These are phyloP conservation scores for Sporopachydermia quercuum DNA, from an alignment of 805 yeast species.

Conservation along the genomic window DNA sequence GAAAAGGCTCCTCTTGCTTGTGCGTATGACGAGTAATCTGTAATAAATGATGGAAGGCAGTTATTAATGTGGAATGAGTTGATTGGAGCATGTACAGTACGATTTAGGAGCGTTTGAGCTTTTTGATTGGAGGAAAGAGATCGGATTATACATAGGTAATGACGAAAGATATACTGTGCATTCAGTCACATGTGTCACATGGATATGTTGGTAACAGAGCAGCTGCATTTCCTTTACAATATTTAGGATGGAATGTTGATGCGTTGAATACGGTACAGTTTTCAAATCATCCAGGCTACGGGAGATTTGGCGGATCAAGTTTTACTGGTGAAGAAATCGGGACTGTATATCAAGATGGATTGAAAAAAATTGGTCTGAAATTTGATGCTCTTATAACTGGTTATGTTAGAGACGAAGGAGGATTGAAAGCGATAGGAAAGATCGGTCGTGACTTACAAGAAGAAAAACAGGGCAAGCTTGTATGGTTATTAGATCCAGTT, in stretches of 20 bases:
- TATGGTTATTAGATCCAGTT: conserved; percentile 79
- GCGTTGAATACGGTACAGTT: conserved; percentile 75
- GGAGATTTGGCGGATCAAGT: conserved; percentile 43
- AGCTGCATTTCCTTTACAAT: conserved; percentile 78
- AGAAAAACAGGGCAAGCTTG: conserved; percentile 9
- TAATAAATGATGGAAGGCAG: no score
- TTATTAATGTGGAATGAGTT: no score
- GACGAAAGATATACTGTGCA: conserved; percentile 27
- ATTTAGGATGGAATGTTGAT: conserved; percentile 87
- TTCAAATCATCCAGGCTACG: conserved; percentile 89
- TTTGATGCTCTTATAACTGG: conserved; percentile 70
- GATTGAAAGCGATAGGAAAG: conserved; percentile 33
- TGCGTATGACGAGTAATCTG: no score
- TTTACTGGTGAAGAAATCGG: conserved; percentile 29
- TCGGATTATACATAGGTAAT: no score
- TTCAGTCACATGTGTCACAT: conserved; percentile 87
- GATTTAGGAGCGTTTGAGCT: no score
- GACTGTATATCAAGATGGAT: conserved; percentile 37
- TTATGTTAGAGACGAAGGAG: conserved; percentile 52
- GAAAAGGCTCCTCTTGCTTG: no score
- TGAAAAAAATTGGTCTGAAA: conserved; percentile 29
- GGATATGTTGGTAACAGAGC: conserved; percentile 94
- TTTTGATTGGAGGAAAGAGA: no score
- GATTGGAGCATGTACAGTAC: no score
- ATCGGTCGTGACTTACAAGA: conserved; percentile 21